Evolutionary conservation across 2,329 filamentous ascomycete genomes (phyloP), one percentile per base, ranked within the genome.

Genomic region (Colletotrichum tanaceti): DNA sequence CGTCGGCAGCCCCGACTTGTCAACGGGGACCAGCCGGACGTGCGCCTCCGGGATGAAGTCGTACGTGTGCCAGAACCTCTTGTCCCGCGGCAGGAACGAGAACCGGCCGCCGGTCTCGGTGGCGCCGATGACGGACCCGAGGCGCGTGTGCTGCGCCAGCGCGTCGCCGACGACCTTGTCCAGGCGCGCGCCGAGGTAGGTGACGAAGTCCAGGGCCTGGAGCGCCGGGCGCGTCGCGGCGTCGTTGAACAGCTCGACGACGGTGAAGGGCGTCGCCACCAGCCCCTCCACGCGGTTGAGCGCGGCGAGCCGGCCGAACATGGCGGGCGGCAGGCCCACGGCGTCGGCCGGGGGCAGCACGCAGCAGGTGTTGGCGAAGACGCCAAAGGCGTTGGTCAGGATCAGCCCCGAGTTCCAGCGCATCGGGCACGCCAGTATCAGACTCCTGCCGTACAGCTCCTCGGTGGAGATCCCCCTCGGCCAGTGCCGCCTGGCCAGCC

Each of bases 51-150:
- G 39, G 39, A 43, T 43, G 39, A 43, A 43, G 39, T 43, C 39
- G 39, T 43, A 43, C 39, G 39, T 43, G 39, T 43, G 39, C 39
- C 39, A 43, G 16, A 43, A 43, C 39, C 16, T 43, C 39, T 43
- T 43, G 9, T 46, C 55, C 9, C 18, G 13, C 7, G 39, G 39
- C 13, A 35, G 54, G 5, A 58, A 35, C 53, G 70, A 73, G 71
- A 24, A 60, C 20, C 44, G 47, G 52, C 43, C 50, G 28, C 50
- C 50, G 22, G 50, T 18, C 50, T 53, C 50, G 28, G 50, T 53
- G 28, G 50, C 50, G 22, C 50, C 50, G n/a, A 53, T 53, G 50
- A 53, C 50, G n/a, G 50, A 53, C n/a, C 24, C 24, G 50, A 53
- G 50, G 14, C 50, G n/a, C 22, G 50, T 53, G 50, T 53, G 50